These are phyloP conservation scores for Backusella psychrophila DNA, from an alignment of 192 early-diverging fungal genomes.

Conservation along the genomic window DNA sequence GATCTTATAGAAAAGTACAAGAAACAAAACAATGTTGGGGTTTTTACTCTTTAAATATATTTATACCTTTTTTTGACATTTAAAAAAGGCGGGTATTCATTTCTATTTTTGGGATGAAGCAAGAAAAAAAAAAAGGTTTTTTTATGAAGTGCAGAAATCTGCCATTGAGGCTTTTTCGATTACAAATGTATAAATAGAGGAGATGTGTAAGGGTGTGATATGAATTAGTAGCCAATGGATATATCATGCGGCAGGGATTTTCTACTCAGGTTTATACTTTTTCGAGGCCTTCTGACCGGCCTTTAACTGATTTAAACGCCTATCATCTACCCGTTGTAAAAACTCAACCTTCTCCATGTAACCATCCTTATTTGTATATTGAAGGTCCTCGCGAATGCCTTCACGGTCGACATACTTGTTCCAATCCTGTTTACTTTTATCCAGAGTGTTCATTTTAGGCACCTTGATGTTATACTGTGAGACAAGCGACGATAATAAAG, in stretches of 20 bases:
- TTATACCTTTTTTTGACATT: not conserved
- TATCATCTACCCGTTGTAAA: conserved; percentile 60
- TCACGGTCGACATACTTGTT: conserved; percentile 58
- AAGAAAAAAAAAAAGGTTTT: not conserved
- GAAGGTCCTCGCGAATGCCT: conserved; percentile 61
- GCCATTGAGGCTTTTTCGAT: not conserved
- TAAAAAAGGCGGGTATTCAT: not conserved
- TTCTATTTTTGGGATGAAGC: not conserved
- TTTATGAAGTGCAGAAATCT: not conserved
- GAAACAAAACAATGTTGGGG: not conserved
- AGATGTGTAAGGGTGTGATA: not conserved
- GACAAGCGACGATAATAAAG: conserved; percentile 24
- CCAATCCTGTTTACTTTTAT: conserved; percentile 72
- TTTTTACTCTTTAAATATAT: conserved; percentile 8
- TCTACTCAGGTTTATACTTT: conserved; percentile 13
- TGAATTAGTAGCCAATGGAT: not conserved
- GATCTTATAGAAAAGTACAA: not conserved
- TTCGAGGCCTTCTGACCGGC: conserved; percentile 27
- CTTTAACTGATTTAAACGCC: conserved; percentile 51
- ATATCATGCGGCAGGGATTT: not conserved
- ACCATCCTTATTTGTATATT: conserved; percentile 68
- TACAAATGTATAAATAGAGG: not conserved
- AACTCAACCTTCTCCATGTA: conserved; percentile 73
- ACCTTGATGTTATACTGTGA: conserved; percentile 47
- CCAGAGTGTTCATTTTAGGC: conserved; percentile 65